Evolutionary conservation across 2,329 filamentous ascomycete genomes (phyloP).

Genomic region (Stemphylium beticola): DNA sequence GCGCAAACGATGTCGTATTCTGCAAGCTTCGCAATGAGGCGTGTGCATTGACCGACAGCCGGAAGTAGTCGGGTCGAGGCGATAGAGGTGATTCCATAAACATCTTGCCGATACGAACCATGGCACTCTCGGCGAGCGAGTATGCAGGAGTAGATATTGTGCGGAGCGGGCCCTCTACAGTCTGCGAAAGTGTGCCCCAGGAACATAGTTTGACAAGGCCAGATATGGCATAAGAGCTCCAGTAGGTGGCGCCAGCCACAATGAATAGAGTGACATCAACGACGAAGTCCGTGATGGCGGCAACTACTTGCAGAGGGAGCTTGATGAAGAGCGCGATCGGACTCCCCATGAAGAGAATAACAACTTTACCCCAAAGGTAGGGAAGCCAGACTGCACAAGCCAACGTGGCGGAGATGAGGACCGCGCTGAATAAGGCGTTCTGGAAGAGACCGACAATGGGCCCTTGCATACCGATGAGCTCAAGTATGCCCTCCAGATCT

Average conservation of each 20-base stretch:
- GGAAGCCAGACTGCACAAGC: constrained; percentile 86
- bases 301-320: constrained; percentile 74
- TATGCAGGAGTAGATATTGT: constrained; percentile 37
- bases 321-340: constrained; percentile 71
- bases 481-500: constrained; percentile 94
- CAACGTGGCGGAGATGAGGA: constrained; percentile 84
- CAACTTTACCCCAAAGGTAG: constrained; percentile 87
- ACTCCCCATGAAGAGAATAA: constrained; percentile 79
- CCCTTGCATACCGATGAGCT: constrained; percentile 94
- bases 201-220: constrained; percentile 28
- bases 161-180: constrained; percentile 25
- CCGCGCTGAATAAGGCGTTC: constrained; percentile 91
- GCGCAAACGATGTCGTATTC: constrained; percentile 41
- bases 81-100: constrained; percentile 35
- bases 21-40: constrained; percentile 47
- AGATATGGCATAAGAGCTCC: constrained; percentile 39
- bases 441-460: constrained; percentile 89
- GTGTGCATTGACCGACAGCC: constrained; percentile 47
- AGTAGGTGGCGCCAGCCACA: constrained; percentile 60
- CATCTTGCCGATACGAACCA: constrained; percentile 44
- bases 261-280: constrained; percentile 76
- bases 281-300: constrained; percentile 76
- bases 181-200: constrained; percentile 24
- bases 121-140: constrained; percentile 44
- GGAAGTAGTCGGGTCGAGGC: constrained; percentile 42